Percentiles rank a stretch among this genome's conserved stretches.
Evolutionary conservation across 257 asterid genomes (phyloP).

Genomic region (Solanum commersonii): DNA sequence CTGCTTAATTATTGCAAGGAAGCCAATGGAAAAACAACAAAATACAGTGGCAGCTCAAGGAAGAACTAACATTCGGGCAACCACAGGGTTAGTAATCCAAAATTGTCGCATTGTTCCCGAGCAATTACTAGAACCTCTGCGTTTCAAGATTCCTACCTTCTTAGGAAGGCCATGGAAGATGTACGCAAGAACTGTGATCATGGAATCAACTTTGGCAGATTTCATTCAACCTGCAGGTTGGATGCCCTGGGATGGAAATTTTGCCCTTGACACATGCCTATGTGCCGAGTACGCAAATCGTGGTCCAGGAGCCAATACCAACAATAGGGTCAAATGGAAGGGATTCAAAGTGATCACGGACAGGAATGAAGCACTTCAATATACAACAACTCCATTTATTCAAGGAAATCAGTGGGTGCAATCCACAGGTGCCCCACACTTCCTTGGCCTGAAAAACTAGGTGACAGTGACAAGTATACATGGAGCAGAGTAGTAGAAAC

Average conservation of each 20-base stretch:
- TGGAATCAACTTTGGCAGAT: constrained; percentile 27
- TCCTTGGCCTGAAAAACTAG: constrained; percentile 16
- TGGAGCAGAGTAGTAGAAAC: not conserved
- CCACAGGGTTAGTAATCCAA: constrained; percentile 29
- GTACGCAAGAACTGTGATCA: constrained; percentile 24
- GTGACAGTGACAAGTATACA: not conserved
- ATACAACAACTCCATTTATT: constrained; percentile 19
- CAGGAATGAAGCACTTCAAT: constrained; percentile 23
- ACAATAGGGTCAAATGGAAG: constrained; percentile 31
- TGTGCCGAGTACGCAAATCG: constrained; percentile 27
- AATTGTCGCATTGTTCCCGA: constrained; percentile 31
- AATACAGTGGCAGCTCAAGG: constrained; percentile 39
- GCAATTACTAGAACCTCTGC: constrained; percentile 10
- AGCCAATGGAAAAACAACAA: constrained; percentile 36
- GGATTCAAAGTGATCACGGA: constrained; percentile 16
- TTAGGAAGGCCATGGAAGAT: constrained; percentile 37
- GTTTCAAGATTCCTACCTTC: constrained; percentile 20
- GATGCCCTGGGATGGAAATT: constrained; percentile 33
- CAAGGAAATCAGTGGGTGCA: constrained; percentile 25
- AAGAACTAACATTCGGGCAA: constrained; percentile 6
- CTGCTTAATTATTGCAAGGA: constrained; percentile 24
- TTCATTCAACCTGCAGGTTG: constrained; percentile 35
- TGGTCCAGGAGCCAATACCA: constrained; percentile 26
- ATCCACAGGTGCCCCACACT: constrained; percentile 12
- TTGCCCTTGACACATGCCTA: constrained; percentile 24